Percentiles rank a stretch among this genome's conserved stretches.
Conservation (phyloP, 768 basidiomycete genomes). For the Mycena amicta region DNA sequence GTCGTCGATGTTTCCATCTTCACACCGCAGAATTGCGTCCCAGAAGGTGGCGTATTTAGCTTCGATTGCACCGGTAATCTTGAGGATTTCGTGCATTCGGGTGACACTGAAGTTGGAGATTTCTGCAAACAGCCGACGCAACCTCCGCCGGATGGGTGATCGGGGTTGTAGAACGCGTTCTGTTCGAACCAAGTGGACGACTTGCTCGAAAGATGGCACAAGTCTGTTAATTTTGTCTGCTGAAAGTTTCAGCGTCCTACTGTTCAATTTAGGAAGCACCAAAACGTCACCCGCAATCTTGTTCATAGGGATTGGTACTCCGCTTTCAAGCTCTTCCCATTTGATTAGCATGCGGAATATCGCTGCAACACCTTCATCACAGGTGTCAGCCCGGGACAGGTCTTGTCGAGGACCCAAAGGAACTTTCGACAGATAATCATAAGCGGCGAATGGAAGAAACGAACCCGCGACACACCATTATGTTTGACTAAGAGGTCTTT, state of each 20-base stretch:
- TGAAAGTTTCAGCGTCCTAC: background rate
- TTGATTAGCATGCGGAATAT: background rate
- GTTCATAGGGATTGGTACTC: background rate
- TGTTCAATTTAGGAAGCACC: background rate
- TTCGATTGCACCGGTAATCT: background rate
- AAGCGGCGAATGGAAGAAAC: background rate
- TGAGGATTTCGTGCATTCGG: background rate
- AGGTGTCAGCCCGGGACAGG: background rate
- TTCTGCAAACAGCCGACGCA: background rate
- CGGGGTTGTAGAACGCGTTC: background rate
- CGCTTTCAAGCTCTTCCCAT: background rate
- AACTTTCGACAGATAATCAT: background rate
- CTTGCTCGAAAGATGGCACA: background rate
- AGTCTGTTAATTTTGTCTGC: background rate
- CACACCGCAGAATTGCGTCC: background rate
- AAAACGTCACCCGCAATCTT: background rate
- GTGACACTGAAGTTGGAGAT: background rate
- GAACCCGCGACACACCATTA: background rate
- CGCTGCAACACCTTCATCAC: background rate
- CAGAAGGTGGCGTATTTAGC: background rate
- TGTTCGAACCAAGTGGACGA: background rate
- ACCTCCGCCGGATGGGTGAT: background rate
- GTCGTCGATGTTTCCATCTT: background rate
- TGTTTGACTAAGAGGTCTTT: background rate
- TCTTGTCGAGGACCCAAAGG: background rate